Evolutionary conservation across 805 yeast species (phyloP), one percentile per base, ranked within the genome.

Genomic region (Wickerhamomyces silvicola): DNA sequence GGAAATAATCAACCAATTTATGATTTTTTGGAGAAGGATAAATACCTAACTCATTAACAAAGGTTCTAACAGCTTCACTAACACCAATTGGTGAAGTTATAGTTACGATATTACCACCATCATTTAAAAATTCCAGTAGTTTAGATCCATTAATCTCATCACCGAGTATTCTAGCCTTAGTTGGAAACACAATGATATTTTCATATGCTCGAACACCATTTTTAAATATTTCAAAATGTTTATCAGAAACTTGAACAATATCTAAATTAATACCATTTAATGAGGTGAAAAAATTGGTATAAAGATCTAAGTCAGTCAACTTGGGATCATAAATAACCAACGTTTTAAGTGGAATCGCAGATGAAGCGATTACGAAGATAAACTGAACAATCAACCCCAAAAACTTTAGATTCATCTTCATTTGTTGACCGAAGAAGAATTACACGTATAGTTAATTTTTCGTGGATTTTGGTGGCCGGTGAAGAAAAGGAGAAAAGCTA

Each of bases 21-120:
- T 73, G 77, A 31, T 75, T 79, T 51, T 75, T 81, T 37, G 95
- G 94, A 30, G 92, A 72, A 36, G 96, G 83, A 48, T 66, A 73
- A 31, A 92, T 78, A 20, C 96, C 98, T 42, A 88, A 59, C 53
- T 88, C 86, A 48, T 77, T 74, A 42, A 85, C 69, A 47, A 81
- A 79, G 3, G 70, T 61, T 38, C 85, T 74, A 21, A 81, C 59
- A 13, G 79, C 72, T 17, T 81, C 84, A 24, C 80, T 74, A 11
- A 68, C 49, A 12, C 70, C 72, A 7, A 46, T 41, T 15, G 78
- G 70, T 23, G 70, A 59, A 0, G 81, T 70, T 10, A 85, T 63
- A 10, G 78, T 72, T 12, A 92, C 48, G 7, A 92, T 54, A 52
- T 87, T 82, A 39, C 96, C 96, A 28, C 90, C 85, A 10, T 62